Base-by-base conservation (phyloP, 208 protist species). In the Angomonas ambiguus region DNA sequence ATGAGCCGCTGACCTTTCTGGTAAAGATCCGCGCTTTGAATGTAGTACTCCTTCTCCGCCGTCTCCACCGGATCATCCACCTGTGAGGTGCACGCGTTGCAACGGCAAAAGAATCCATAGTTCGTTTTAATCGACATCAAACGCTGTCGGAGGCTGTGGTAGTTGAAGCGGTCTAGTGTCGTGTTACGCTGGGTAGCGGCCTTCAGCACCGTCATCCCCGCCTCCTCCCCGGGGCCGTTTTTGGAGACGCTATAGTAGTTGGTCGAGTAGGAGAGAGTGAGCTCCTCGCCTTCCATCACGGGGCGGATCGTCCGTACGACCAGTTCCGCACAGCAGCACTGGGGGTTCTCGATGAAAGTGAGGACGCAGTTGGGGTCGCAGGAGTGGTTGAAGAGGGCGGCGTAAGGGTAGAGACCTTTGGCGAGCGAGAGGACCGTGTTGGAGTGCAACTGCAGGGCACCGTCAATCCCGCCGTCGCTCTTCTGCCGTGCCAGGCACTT, bases 321-420 rank as follows among this genome's bases (percentile, higher is more conserved):
- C 24, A 93, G 74, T 45, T 67, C 56, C 24, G 78, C 66, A 42
- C 77, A 85, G 33, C 76, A 84, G 34, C 71, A 74, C 51, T 91
- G 82, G 18, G 91, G 91, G 63, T 91, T 92, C 27, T 84, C 86
- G 27, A 84, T 72, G 48, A 92, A 88, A 28, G 88, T 88, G 8
- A 82, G 30, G 73, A 82, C 89, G 75, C 85, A 92, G 71, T 96
- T 96, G 32, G 88, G 88, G 51, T 93, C 82, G 71, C 91, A 96
- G 20, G 76, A 69, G 77, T 96, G 91, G 58, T 93, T 93, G 55
- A 92, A 76, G 8, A 88, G 72, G 2, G 85, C 53, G 16, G 74
- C 76, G 24, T 80, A 42, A 18, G 79, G 64, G 66, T 92, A 96
- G 11, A 96, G 25, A 1, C 75, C 91, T 41, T 86, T 93, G 49